Percentiles rank a stretch among this genome's conserved stretches.
Evolutionary conservation across 371 early-diverging fungal genomes (phyloP).

Genomic region (Neoconidiobolus thromboides): DNA sequence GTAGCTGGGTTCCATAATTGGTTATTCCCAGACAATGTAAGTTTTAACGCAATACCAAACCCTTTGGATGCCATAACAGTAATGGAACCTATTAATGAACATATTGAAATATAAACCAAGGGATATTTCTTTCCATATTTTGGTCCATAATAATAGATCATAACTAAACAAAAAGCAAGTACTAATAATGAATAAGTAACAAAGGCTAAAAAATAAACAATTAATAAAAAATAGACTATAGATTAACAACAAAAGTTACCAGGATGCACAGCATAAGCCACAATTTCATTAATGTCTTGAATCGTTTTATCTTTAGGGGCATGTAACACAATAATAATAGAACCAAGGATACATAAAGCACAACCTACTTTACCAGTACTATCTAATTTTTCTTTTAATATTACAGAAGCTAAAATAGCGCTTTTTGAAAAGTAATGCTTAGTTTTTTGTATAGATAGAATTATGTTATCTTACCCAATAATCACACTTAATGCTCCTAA

Average conservation of each 20-base stretch:
- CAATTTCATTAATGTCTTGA: constrained; percentile 52
- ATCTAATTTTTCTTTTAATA: constrained; percentile 66
- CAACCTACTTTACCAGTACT: constrained; percentile 69
- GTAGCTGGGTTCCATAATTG: constrained; percentile 73
- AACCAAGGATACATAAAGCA: constrained; percentile 71
- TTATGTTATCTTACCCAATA: constrained; percentile 27
- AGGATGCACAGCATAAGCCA: constrained; percentile 45
- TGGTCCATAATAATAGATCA: constrained; percentile 66
- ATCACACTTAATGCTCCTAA: constrained; percentile 76
- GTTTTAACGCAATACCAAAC: constrained; percentile 74
- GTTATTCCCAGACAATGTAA: constrained; percentile 78
- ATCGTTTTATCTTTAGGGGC: constrained; percentile 70
- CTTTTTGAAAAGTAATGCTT: constrained; percentile 6
- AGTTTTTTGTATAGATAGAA: no score
- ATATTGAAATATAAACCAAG: constrained; percentile 74
- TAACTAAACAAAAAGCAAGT: constrained; percentile 28
- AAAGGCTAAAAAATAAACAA: constrained; percentile 28
- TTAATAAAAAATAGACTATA: constrained; percentile 4
- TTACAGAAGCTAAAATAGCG: constrained; percentile 48
- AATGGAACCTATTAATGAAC: constrained; percentile 70
- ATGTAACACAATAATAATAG: constrained; percentile 70
- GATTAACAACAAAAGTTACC: constrained; percentile 21
- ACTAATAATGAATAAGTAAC: constrained; percentile 51
- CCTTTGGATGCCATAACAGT: constrained; percentile 83
- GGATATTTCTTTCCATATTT: constrained; percentile 55